Conservation (phyloP, 2,329 filamentous ascomycete genomes). For the Penicillium olsonii region DNA sequence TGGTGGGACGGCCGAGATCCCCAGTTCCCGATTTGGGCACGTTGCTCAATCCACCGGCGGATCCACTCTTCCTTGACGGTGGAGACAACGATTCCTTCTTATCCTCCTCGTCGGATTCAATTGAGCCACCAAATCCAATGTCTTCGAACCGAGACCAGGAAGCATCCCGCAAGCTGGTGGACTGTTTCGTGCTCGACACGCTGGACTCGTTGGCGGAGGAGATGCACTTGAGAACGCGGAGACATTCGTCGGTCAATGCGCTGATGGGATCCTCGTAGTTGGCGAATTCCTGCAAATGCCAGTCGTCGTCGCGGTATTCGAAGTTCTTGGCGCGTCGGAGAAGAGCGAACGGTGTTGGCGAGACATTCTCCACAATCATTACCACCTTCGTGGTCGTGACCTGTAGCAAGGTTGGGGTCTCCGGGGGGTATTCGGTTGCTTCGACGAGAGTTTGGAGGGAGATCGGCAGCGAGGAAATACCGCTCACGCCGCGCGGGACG, state of each 20-base stretch:
- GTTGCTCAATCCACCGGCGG: conserved; percentile 58
- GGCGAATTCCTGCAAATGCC: conserved; percentile 79
- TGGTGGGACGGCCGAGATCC: conserved; percentile 78
- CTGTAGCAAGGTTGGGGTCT: conserved; percentile 73
- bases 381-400: conserved; percentile 83
- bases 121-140: conserved; percentile 77
- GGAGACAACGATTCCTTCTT: conserved; percentile 41
- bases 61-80: conserved; percentile 35
- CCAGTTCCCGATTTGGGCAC: conserved; percentile 67
- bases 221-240: conserved; percentile 84
- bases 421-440: conserved; percentile 91
- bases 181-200: conserved; percentile 68
- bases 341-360: conserved; percentile 88
- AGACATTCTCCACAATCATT: conserved; percentile 95
- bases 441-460: conserved; percentile 88
- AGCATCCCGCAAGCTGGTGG: conserved; percentile 74
- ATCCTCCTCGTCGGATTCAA: conserved; percentile 70
- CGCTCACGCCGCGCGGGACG: conserved; percentile 65
- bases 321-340: conserved; percentile 91
- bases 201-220: conserved; percentile 85
- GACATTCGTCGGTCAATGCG: conserved; percentile 90
- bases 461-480: conserved; percentile 82
- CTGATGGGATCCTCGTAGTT: conserved; percentile 85
- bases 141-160: conserved; percentile 98
- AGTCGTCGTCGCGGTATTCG: conserved; percentile 87